Evolutionary conservation across 352 stramenopile species (phyloP).

Genomic region (Pythium chondricola): DNA sequence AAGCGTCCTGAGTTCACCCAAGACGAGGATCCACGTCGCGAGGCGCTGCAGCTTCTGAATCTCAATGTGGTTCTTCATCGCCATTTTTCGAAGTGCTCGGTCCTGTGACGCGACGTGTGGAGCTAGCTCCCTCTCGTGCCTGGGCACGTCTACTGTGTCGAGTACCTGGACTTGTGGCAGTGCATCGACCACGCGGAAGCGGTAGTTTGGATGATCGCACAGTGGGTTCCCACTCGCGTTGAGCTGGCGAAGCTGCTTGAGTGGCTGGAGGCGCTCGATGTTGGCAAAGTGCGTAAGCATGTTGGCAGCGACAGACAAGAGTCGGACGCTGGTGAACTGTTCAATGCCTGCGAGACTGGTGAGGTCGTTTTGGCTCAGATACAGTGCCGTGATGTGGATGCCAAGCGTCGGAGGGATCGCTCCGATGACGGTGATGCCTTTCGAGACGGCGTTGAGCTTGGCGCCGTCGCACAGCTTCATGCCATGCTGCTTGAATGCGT

Average conservation of each 20-base stretch:
- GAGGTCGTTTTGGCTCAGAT: slow-evolving; percentile 81
- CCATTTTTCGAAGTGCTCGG: slow-evolving; percentile 33
- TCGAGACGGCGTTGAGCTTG: slow-evolving; percentile 68
- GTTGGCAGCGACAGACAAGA: slow-evolving; percentile 67
- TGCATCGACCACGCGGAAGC: slow-evolving; percentile 43
- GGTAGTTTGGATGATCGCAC: slow-evolving; percentile 68
- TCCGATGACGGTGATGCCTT: slow-evolving; percentile 44
- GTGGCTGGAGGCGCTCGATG: slow-evolving; percentile 25
- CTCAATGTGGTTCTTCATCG: slow-evolving; percentile 59
- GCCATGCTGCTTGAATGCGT: slow-evolving; percentile 66
- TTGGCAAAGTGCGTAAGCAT: slow-evolving; percentile 37
- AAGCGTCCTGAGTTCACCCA: slow-evolving; percentile 48
- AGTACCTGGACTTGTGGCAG: slow-evolving; percentile 45
- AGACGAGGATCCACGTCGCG: slow-evolving; percentile 35
- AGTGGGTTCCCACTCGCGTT: slow-evolving; percentile 73
- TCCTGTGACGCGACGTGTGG: slow-evolving; percentile 51
- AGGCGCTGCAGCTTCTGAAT: slow-evolving; percentile 69
- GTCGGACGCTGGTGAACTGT: slow-evolving; percentile 50
- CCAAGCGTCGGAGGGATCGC: slow-evolving; percentile 37
- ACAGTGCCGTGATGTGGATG: slow-evolving; percentile 46
- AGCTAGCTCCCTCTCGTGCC: slow-evolving; percentile 47
- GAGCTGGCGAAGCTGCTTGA: slow-evolving; percentile 49
- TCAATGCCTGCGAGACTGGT: slow-evolving; percentile 36
- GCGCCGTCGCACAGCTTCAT: slow-evolving; percentile 62
- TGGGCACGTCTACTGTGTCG: slow-evolving; percentile 51